These are phyloP conservation scores for Cyberlindnera americana DNA, from an alignment of 805 yeast genomes.

Conservation along the genomic window DNA sequence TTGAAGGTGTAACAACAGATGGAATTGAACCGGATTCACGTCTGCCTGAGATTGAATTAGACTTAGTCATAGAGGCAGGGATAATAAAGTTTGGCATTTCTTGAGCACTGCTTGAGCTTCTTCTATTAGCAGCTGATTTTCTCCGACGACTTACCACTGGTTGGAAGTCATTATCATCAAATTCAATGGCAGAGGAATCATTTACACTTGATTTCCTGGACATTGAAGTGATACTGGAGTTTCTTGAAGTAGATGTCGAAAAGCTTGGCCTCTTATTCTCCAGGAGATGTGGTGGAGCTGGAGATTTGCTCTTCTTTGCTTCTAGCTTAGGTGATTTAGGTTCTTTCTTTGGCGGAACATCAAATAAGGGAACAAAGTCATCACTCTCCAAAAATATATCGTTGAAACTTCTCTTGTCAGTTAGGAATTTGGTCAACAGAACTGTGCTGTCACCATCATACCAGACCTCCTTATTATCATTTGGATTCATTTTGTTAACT, in stretches of 20 bases:
- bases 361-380: conserved; percentile 35
- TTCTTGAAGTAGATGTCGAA: conserved; percentile 1
- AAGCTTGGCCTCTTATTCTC: conserved; percentile 12
- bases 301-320: conserved; percentile 10
- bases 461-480: conserved; percentile 25
- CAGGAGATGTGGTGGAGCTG: conserved; percentile 6
- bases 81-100: neutral
- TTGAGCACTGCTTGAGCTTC: conserved; percentile 9
- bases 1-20: conserved; percentile 7
- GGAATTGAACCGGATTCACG: conserved; percentile 5
- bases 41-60: neutral
- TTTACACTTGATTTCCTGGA: conserved; percentile 7
- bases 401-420: conserved; percentile 36
- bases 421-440: conserved; percentile 34
- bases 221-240: conserved; percentile 3
- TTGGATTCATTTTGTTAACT: conserved; percentile 20
- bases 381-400: conserved; percentile 37
- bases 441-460: conserved; percentile 28
- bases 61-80: neutral
- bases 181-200: conserved; percentile 29
- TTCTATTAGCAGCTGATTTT: conserved; percentile 29
- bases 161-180: conserved; percentile 31
- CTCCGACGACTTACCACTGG: conserved; percentile 32
- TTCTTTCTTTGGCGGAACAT: conserved; percentile 23
- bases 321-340: conserved; percentile 18